phyloP scores from a whole-genome alignment of 805 yeast genomes.

The Candida taoyuanica region DNA sequence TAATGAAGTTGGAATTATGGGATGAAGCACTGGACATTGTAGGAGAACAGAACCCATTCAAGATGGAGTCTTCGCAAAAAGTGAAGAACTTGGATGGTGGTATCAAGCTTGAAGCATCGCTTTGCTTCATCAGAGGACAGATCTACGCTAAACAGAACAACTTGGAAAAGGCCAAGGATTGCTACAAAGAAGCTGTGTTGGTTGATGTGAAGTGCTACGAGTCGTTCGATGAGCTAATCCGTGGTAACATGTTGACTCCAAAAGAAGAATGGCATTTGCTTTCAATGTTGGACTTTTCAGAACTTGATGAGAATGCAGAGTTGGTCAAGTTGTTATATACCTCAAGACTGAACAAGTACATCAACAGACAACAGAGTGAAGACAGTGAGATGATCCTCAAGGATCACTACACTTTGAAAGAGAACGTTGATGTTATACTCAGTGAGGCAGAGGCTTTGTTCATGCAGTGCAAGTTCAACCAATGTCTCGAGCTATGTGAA shows the following conservation, averaged over 20 bases:
- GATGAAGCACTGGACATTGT: slow-evolving; percentile 86
- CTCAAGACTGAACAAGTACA: slow-evolving; percentile 68
- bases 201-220: slow-evolving; percentile 92
- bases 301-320: slow-evolving; percentile 75
- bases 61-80: slow-evolving; percentile 29
- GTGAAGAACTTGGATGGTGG: slow-evolving; percentile 69
- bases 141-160: slow-evolving; percentile 80
- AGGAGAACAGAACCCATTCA: slow-evolving; percentile 78
- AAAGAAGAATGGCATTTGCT: slow-evolving; percentile 83
- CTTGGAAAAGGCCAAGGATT: slow-evolving; percentile 79
- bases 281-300: slow-evolving; percentile 58
- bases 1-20: slow-evolving; percentile 67
- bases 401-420: slow-evolving; percentile 68
- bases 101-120: slow-evolving; percentile 77
- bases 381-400: slow-evolving; percentile 62
- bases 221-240: slow-evolving; percentile 76
- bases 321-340: slow-evolving; percentile 73
- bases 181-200: slow-evolving; percentile 78
- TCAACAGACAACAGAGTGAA: slow-evolving; percentile 50
- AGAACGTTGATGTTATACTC: slow-evolving; percentile 64
- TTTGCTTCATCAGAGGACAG: slow-evolving; percentile 81
- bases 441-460: slow-evolving; percentile 67
- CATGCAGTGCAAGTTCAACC: slow-evolving; percentile 72
- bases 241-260: slow-evolving; percentile 73
- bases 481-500: slow-evolving; percentile 74